phyloP scores from a whole-genome alignment of 805 yeast genomes.

The Zygotorulaspora chibaensis region DNA sequence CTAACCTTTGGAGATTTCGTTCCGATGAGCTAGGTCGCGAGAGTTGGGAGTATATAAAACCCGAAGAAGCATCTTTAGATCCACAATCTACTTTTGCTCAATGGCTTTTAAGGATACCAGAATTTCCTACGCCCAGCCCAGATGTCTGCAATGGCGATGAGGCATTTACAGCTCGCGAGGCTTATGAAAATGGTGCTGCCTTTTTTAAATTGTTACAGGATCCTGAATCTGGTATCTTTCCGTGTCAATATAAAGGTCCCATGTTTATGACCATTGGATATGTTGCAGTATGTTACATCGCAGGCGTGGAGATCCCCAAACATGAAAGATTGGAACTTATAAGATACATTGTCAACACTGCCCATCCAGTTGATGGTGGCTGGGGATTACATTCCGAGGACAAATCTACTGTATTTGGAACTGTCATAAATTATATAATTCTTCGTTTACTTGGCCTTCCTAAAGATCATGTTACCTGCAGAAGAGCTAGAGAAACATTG shows the following conservation, averaged over 20 bases:
- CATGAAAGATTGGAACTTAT: slow-evolving; percentile 65
- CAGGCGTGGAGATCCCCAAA: slow-evolving; percentile 63
- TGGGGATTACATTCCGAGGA: slow-evolving; percentile 96
- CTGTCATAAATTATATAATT: slow-evolving; percentile 79
- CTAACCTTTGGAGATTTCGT: slow-evolving; percentile 66
- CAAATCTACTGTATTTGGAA: slow-evolving; percentile 93
- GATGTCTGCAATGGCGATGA: slow-evolving; percentile 23
- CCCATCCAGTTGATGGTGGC: slow-evolving; percentile 99
- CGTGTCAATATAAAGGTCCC: slow-evolving; percentile 94
- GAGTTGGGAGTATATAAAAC: slow-evolving; percentile 65
- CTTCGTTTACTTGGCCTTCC: slow-evolving; percentile 75
- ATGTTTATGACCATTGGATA: slow-evolving; percentile 95
- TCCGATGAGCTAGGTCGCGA: slow-evolving; percentile 72
- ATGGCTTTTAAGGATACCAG: slow-evolving; percentile 46
- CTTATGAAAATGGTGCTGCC: slow-evolving; percentile 70
- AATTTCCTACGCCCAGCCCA: slow-evolving; percentile 39
- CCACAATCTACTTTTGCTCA: slow-evolving; percentile 55
- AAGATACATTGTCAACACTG: slow-evolving; percentile 81
- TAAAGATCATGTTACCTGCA: slow-evolving; percentile 70
- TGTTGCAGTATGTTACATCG: slow-evolving; percentile 66
- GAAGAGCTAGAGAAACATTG: slow-evolving; percentile 68
- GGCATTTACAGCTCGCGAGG: slow-evolving; percentile 45
- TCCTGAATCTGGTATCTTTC: slow-evolving; percentile 73
- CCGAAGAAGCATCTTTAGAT: slow-evolving; percentile 37
- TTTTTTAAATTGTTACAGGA: slow-evolving; percentile 73